Conservation (phyloP, 2,329 filamentous ascomycete genomes). For the Fusarium sp. region DNA sequence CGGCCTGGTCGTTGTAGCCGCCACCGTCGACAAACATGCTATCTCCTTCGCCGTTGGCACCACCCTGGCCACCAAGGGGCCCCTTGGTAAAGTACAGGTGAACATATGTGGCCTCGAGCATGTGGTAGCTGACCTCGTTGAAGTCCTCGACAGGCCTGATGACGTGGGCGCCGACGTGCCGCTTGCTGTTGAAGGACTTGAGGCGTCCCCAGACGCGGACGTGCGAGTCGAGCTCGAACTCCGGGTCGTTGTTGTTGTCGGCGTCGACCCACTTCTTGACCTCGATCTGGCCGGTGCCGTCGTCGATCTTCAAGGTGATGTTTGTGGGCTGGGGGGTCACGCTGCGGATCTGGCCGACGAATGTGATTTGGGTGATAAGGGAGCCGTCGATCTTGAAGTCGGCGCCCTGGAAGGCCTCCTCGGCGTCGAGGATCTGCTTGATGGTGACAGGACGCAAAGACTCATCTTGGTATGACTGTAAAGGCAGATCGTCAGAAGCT, state of each 20-base stretch:
- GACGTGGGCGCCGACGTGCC: slow-evolving; percentile 82
- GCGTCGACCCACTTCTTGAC: slow-evolving; percentile 88
- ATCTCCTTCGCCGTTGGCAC: slow-evolving; percentile 56
- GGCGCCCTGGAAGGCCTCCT: slow-evolving; percentile 77
- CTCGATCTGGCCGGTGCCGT: slow-evolving; percentile 93
- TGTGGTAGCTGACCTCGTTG: slow-evolving; percentile 93
- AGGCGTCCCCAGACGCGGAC: slow-evolving; percentile 88
- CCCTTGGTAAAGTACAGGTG: slow-evolving; percentile 87
- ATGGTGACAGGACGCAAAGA: slow-evolving; percentile 94
- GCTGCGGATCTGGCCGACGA: slow-evolving; percentile 91
- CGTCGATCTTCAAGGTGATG: slow-evolving; percentile 92
- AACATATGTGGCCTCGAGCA: slow-evolving; percentile 89
- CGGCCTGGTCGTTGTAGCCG: slow-evolving; percentile 52
- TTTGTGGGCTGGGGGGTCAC: slow-evolving; percentile 90
- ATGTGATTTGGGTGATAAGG: slow-evolving; percentile 77
- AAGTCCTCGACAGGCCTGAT: slow-evolving; percentile 84
- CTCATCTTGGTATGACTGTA: slow-evolving; percentile 77
- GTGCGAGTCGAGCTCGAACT: slow-evolving; percentile 79
- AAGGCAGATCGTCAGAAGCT: slow-evolving; percentile 16
- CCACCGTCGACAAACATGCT: slow-evolving; percentile 69
- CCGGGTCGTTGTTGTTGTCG: slow-evolving; percentile 62
- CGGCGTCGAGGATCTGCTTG: slow-evolving; percentile 90
- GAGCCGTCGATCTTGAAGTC: slow-evolving; percentile 87
- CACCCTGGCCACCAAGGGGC: slow-evolving; percentile 59
- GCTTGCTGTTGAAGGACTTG: slow-evolving; percentile 86